Evolutionary conservation across 106 monocot genomes (phyloP).

Genomic region (Gastrodia elata): DNA sequence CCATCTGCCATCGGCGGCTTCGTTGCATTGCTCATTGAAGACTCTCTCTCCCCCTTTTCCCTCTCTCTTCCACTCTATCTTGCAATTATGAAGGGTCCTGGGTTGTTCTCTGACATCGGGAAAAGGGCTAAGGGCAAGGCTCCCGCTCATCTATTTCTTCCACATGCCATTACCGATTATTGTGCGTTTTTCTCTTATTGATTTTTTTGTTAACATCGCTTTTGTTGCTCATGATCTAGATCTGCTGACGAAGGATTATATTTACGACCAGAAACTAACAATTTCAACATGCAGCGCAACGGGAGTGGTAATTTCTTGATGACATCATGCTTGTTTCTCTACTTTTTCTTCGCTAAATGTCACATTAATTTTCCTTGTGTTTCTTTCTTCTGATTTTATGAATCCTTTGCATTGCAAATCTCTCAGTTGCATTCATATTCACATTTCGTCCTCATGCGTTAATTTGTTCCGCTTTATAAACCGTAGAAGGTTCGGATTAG

Average conservation of each 20-base stretch:
- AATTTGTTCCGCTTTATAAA: background rate
- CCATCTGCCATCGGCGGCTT: background rate
- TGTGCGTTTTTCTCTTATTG: background rate
- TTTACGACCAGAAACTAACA: slow-evolving; percentile 21
- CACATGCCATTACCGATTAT: background rate
- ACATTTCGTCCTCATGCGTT: background rate
- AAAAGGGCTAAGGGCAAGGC: slow-evolving; percentile 21
- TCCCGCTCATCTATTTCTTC: background rate
- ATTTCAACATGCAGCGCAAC: slow-evolving; percentile 15
- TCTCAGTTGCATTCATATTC: background rate
- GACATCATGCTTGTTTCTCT: background rate
- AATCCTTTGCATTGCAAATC: background rate
- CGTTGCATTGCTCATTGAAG: background rate
- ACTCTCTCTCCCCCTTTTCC: background rate
- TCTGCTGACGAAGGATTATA: slow-evolving; percentile 22
- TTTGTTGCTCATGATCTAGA: slow-evolving; percentile 7
- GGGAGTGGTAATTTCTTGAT: slow-evolving; percentile 17
- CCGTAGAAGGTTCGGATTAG: background rate
- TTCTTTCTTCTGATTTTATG: background rate
- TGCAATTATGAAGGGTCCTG: slow-evolving; percentile 20
- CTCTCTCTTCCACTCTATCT: background rate
- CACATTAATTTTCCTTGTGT: background rate
- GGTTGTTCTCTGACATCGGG: slow-evolving; percentile 24
- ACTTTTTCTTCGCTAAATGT: background rate
- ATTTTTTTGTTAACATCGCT: background rate